Conservation (phyloP, 148 eudicot species). For the Dianthus caryophyllus region DNA sequence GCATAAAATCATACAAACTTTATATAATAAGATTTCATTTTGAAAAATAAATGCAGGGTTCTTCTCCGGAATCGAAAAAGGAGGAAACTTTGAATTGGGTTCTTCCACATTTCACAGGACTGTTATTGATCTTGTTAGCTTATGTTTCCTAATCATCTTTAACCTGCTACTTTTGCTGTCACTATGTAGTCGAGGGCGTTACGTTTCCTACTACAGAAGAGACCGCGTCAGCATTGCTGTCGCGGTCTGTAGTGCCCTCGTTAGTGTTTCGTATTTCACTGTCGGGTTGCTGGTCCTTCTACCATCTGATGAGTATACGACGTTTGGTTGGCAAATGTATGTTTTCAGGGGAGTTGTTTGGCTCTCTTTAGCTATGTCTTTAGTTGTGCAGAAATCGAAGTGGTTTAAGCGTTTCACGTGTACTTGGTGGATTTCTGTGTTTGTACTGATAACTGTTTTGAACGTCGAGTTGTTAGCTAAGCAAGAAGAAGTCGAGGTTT, state of each 20-base stretch:
- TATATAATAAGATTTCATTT: too few species aligned
- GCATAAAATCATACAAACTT: too few species aligned
- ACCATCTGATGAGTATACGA: conserved; percentile 10
- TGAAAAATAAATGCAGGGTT: conserved; percentile 24
- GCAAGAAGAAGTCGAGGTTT: conserved; percentile 10
- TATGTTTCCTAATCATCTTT: conserved; percentile 16
- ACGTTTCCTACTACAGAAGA: neutral
- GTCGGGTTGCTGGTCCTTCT: conserved; percentile 13
- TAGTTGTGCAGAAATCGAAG: conserved; percentile 14
- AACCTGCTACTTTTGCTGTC: conserved; percentile 13
- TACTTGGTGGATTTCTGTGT: conserved; percentile 21
- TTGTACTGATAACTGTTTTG: conserved; percentile 13
- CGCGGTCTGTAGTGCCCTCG: conserved; percentile 14
- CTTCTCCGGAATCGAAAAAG: conserved; percentile 1
- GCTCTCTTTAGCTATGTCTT: conserved; percentile 17
- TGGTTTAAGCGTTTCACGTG: conserved; percentile 13
- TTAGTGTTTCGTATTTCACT: conserved; percentile 18
- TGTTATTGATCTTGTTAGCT: conserved; percentile 10
- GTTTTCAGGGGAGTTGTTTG: conserved; percentile 19
- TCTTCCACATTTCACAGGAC: conserved; percentile 22
- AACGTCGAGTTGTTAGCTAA: conserved; percentile 14
- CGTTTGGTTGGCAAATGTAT: conserved; percentile 19
- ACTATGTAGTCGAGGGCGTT: neutral
- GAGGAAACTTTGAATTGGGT: conserved; percentile 5
- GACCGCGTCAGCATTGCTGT: conserved; percentile 10